Base-by-base conservation (phyloP, 768 basidiomycete species). In the Tricholoma hemisulphureum region DNA sequence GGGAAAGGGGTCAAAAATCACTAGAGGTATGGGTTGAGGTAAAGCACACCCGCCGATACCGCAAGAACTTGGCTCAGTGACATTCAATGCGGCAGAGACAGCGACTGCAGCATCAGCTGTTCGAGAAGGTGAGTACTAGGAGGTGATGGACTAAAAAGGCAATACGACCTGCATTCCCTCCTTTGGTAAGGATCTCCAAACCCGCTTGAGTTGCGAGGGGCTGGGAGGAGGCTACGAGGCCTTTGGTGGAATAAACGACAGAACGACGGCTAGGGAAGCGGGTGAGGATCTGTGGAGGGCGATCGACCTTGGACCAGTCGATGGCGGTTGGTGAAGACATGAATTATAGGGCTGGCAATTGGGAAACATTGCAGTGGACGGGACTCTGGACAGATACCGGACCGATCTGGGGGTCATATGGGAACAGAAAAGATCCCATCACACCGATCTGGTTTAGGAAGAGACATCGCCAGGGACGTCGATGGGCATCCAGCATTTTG, bases 21-120 rank as follows among this genome's bases (percentile, higher is more conserved):
- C 53, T 34, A 10, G 21, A 51, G 11, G n/a, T 29, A 43, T 23
- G 21, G 29, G 55, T 35, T 56, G 34, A 71, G 69, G 37, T 13
- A 21, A 51, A 18, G 70, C 79, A 60, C 64, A 89, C 92, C 92
- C 92, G 66, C 94, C 95, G 57, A 97, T 92, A n/a, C 95, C 95
- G 69, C 93, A 94, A 61, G 75, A 89, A 64, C 84, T 89, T 24
- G 87, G 93, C 65, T 95, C 93, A 0, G 92, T 93, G 32, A 98
- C 87, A 71, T 97, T 98, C 64, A 99, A 71, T 14, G 94, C 95
- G 4, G 88, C 95, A 50, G 95, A 91, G 2, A 86, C 89, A 24
- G 97, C 97, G 16, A 98, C 95, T 6, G 97, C 95, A 26, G 94
- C 93, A 74, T 97, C 94, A 59, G 91, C 93, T 93, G 35, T 34